Conservation (phyloP, 257 asterid genomes). For the Leptodermis oblonga region DNA sequence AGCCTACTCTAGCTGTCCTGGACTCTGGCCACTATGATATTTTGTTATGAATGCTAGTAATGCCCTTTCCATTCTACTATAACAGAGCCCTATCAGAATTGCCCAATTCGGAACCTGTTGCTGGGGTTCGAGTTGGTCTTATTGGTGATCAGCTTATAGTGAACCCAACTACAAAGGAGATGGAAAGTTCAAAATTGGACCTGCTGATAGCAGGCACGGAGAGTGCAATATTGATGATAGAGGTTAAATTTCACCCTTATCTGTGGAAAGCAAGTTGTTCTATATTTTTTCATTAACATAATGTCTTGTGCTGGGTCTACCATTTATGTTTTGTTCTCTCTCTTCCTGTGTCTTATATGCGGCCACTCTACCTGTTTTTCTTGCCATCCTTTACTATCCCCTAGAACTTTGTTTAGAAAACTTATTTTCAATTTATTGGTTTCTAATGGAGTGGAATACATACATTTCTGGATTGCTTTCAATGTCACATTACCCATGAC, state of each 20-base stretch:
- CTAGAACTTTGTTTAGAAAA: not conserved
- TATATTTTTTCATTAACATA: not conserved
- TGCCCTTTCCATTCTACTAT: conserved; percentile 10
- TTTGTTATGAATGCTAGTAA: not conserved
- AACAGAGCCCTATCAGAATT: conserved; percentile 84
- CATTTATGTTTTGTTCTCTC: not conserved
- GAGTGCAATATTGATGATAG: conserved; percentile 88
- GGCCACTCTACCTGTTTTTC: not conserved
- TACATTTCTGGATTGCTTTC: not conserved
- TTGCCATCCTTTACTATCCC: not conserved
- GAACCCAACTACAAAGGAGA: conserved; percentile 85
- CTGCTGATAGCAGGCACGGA: conserved; percentile 91
- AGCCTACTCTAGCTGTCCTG: conserved; percentile 17
- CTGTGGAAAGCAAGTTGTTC: not conserved
- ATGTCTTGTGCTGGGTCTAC: not conserved
- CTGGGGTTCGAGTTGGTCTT: conserved; percentile 94
- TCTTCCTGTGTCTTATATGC: not conserved
- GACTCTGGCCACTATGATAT: not conserved
- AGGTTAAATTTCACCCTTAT: conserved; percentile 41
- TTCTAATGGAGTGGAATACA: not conserved
- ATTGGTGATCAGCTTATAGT: conserved; percentile 69
- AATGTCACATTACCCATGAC: not conserved
- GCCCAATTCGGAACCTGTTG: conserved; percentile 71
- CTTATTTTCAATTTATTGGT: not conserved
- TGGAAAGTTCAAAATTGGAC: conserved; percentile 83